Evolutionary conservation across 306 rosid genomes (phyloP).

Genomic region (Hippophae rhamnoides): DNA sequence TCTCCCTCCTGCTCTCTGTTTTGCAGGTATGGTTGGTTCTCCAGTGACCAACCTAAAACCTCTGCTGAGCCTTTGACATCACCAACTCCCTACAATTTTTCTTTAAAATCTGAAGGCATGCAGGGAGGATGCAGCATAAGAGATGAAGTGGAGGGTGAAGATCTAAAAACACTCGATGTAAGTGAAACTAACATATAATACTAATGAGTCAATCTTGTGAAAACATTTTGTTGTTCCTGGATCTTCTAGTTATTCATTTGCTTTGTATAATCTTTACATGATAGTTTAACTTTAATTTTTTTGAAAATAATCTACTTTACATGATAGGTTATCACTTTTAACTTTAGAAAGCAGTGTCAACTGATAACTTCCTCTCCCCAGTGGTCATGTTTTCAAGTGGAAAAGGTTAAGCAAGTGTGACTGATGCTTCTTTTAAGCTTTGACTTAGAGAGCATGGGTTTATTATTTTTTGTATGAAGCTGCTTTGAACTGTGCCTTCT

Average conservation of each 20-base stretch:
- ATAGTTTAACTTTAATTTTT: too few species aligned
- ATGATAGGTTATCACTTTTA: too few species aligned
- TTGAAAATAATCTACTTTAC: too few species aligned
- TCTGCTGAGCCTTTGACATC: slow-evolving; percentile 20
- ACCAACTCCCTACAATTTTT: slow-evolving; percentile 18
- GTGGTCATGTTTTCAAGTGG: too few species aligned
- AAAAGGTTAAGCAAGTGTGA: too few species aligned
- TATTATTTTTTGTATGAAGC: not conserved
- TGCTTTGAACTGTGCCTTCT: not conserved
- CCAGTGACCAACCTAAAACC: slow-evolving; percentile 18
- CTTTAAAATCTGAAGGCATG: slow-evolving; percentile 19
- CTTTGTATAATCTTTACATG: not conserved
- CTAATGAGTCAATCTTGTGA: slow-evolving; percentile 11
- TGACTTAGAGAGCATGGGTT: not conserved
- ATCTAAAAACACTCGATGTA: slow-evolving; percentile 19
- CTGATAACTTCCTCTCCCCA: too few species aligned
- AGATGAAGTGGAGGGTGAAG: slow-evolving; percentile 23
- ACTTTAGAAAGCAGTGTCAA: too few species aligned
- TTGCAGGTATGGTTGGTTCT: slow-evolving; percentile 84
- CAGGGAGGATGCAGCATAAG: slow-evolving; percentile 21
- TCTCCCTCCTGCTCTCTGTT: not conserved
- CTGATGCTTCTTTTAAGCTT: too few species aligned
- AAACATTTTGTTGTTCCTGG: slow-evolving; percentile 18
- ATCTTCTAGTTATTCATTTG: not conserved
- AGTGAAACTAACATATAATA: slow-evolving; percentile 25